These are phyloP conservation scores for Erodium maritimum DNA, from an alignment of 345 rosid species.

Conservation along the genomic window DNA sequence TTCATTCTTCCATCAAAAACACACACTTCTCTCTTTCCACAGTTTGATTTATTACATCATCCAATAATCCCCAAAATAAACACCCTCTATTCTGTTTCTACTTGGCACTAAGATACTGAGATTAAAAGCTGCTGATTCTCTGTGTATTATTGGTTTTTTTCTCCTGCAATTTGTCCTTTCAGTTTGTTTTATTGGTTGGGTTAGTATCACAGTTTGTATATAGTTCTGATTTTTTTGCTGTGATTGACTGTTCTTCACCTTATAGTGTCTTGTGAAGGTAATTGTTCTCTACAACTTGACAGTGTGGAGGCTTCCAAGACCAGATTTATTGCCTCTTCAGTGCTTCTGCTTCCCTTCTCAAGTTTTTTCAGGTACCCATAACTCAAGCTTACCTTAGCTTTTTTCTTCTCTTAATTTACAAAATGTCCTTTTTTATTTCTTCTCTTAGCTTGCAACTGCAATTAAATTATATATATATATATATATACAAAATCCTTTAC, in stretches of 20 bases:
- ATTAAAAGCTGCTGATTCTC: background rate
- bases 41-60: slow-evolving; percentile 4
- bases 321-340: background rate
- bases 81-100: background rate
- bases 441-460: background rate
- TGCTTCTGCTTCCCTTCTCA: background rate
- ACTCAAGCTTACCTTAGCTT: background rate
- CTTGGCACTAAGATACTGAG: background rate
- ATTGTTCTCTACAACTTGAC: too few species aligned
- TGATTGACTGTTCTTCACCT: background rate
- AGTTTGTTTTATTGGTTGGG: background rate
- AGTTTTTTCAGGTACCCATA: background rate
- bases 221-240: background rate
- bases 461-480: too few species aligned
- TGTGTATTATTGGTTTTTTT: background rate
- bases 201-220: too few species aligned
- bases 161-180: background rate
- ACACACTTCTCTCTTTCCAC: background rate
- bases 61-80: background rate
- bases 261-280: background rate
- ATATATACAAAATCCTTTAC: too few species aligned
- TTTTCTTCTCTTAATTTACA: too few species aligned
- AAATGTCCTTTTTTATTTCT: too few species aligned
- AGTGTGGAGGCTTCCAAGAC: background rate
- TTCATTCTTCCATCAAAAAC: slow-evolving; percentile 1